phyloP scores from a whole-genome alignment of 2,329 filamentous ascomycete species.

The Fusarium tricinctum region DNA sequence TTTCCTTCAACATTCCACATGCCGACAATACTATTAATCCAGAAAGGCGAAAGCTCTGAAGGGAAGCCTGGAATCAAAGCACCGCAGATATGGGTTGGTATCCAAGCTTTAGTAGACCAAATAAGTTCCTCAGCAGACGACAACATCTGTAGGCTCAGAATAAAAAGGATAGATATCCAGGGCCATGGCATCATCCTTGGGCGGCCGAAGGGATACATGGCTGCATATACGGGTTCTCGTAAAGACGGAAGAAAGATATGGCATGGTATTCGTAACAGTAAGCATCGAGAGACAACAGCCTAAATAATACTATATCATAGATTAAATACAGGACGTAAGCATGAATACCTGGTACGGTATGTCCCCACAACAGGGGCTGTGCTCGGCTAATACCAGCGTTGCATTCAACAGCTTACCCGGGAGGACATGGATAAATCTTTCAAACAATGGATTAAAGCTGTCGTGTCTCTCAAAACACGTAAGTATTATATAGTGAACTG shows the following conservation, averaged over 20 bases:
- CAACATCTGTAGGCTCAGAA: neutral
- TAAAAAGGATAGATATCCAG: neutral
- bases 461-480: too few relatives aligned
- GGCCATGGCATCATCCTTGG: neutral
- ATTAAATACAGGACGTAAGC: neutral
- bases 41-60: neutral
- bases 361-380: neutral
- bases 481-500: too few relatives aligned
- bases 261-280: neutral
- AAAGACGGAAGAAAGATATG: neutral
- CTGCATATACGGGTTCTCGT: neutral
- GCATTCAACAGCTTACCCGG: neutral
- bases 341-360: neutral
- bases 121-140: neutral
- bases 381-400: neutral
- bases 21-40: neutral
- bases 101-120: neutral
- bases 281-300: neutral
- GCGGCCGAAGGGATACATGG: neutral
- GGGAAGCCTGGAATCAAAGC: too few relatives aligned
- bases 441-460: too few relatives aligned
- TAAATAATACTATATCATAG: neutral
- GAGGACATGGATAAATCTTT: too few relatives aligned
- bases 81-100: neutral
- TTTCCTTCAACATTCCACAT: neutral